Conservation (phyloP, 139 green algal genomes). For the Eudorina sp. region DNA sequence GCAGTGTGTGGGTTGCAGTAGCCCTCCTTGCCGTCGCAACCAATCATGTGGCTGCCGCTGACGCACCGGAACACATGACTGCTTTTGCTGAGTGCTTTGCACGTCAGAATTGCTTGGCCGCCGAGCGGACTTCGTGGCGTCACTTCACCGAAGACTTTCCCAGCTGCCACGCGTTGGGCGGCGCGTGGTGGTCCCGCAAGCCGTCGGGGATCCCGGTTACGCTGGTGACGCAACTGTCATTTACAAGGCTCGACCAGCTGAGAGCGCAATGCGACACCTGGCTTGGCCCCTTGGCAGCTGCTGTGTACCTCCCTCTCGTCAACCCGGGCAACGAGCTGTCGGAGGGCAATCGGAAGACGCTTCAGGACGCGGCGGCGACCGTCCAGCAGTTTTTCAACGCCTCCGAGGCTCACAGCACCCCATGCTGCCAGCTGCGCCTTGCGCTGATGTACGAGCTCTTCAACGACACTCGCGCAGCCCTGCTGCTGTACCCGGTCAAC, state of each 20-base stretch:
- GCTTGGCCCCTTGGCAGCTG: slow-evolving; percentile 52
- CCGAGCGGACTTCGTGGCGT: slow-evolving; percentile 44
- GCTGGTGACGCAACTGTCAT: slow-evolving; percentile 59
- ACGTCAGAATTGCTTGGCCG: not conserved
- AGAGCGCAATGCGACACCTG: slow-evolving; percentile 55
- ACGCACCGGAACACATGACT: no score
- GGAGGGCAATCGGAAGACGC: not conserved
- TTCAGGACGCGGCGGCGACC: not conserved
- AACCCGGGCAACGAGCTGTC: not conserved
- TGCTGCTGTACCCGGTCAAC: slow-evolving; percentile 43
- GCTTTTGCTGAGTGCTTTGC: slow-evolving; percentile 14
- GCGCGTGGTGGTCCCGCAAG: slow-evolving; percentile 46
- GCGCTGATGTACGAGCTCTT: slow-evolving; percentile 50
- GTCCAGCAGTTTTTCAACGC: not conserved
- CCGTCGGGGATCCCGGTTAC: slow-evolving; percentile 45
- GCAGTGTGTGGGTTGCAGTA: no score
- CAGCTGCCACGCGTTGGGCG: slow-evolving; percentile 17
- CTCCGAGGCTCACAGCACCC: not conserved
- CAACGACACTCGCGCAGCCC: not conserved
- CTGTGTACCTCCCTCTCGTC: slow-evolving; percentile 44
- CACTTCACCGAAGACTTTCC: slow-evolving; percentile 51
- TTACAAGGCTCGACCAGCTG: slow-evolving; percentile 45
- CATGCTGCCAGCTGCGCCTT: slow-evolving; percentile 46
- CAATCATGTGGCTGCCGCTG: no score
- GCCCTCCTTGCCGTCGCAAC: no score